These are phyloP conservation scores for Teratosphaeriaceae sp. DNA, from an alignment of 2,329 filamentous ascomycete genomes.

Conservation along the genomic window DNA sequence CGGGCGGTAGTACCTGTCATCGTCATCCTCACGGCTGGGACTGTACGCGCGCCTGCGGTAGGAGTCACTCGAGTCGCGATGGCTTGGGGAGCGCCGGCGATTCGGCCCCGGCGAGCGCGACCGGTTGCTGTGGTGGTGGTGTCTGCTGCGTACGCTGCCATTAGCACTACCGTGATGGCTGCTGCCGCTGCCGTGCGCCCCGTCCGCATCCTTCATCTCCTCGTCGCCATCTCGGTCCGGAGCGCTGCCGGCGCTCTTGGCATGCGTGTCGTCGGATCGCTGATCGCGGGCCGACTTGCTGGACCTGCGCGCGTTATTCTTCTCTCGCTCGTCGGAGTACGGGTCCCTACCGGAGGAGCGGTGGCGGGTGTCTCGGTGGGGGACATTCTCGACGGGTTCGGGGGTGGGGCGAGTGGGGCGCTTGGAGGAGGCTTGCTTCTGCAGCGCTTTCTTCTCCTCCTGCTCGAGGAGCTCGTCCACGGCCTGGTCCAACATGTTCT, in stretches of 20 bases:
- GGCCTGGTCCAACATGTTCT: constrained; percentile 9
- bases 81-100: too few relatives aligned
- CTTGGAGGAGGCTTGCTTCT: constrained; percentile 10
- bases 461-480: constrained; percentile 25
- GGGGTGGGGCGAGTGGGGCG: constrained; percentile 12
- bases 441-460: constrained; percentile 20
- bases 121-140: too few relatives aligned
- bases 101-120: constrained; percentile 16
- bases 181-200: constrained; percentile 11
- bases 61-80: constrained; percentile 8
- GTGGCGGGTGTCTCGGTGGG: not conserved
- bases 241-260: constrained; percentile 20
- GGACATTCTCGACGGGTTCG: constrained; percentile 1
- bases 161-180: constrained; percentile 27
- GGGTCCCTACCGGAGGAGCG: constrained; percentile 8
- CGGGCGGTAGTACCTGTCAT: constrained; percentile 32
- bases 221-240: constrained; percentile 10
- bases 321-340: constrained; percentile 28
- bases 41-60: constrained; percentile 29
- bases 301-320: constrained; percentile 28
- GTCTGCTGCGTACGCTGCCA: constrained; percentile 29
- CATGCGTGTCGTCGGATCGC: constrained; percentile 25
- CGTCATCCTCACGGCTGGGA: constrained; percentile 31
- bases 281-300: constrained; percentile 18
- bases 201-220: constrained; percentile 2